These are phyloP conservation scores for Colletotrichum kahawae DNA, from an alignment of 2,329 filamentous ascomycete species.

Conservation along the genomic window DNA sequence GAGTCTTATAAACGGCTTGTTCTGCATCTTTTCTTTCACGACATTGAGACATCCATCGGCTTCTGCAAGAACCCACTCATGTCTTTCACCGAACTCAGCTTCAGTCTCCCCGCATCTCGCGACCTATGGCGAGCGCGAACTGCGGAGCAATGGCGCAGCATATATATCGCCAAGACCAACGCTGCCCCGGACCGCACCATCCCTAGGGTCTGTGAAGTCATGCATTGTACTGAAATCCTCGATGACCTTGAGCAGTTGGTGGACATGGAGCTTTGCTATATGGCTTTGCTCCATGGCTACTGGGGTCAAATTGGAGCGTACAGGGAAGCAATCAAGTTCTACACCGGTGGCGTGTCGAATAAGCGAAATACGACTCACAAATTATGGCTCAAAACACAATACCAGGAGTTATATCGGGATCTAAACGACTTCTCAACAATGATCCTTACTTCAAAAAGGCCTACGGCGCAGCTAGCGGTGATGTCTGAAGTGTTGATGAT, in stretches of 20 bases:
- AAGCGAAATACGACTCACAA: conserved; percentile 24
- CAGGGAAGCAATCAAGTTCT: conserved; percentile 34
- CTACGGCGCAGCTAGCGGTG: conserved; percentile 15
- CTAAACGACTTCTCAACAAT: conserved; percentile 29
- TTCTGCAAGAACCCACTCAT: conserved; percentile 32
- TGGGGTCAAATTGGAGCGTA: conserved; percentile 36
- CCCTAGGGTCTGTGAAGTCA: conserved; percentile 11
- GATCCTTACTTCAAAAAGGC: conserved; percentile 18
- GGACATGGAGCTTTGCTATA: conserved; percentile 35
- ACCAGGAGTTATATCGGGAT: conserved; percentile 34
- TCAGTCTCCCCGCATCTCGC: conserved; percentile 26
- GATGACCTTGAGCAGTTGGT: conserved; percentile 23
- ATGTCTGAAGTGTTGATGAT: conserved; percentile 21
- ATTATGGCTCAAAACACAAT: conserved; percentile 33
- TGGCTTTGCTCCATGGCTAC: conserved; percentile 32
- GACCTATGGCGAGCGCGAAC: conserved; percentile 30
- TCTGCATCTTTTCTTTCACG: conserved; percentile 32
- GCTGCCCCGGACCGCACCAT: neutral
- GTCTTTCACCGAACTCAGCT: conserved; percentile 34
- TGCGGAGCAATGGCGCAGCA: conserved; percentile 30
- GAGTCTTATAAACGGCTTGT: conserved; percentile 36
- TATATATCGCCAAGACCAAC: conserved; percentile 13
- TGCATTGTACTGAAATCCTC: conserved; percentile 20
- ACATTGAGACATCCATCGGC: conserved; percentile 32
- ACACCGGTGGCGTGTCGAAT: conserved; percentile 18